Conservation (phyloP, 169 alveolate genomes). For the Neospora caninum region DNA sequence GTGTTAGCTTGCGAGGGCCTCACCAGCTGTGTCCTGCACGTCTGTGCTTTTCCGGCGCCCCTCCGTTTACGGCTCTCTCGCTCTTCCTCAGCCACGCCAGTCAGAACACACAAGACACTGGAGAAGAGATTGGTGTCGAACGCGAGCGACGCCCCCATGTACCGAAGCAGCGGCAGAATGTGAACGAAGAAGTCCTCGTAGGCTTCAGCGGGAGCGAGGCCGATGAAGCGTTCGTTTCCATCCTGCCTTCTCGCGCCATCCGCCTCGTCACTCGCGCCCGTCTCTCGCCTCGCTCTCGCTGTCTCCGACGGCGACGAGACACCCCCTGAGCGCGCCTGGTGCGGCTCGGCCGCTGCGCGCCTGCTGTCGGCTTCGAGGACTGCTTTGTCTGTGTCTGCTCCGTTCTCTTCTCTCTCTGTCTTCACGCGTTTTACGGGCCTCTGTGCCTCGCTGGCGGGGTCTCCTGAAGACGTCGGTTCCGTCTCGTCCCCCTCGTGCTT, state of each 20-base stretch:
- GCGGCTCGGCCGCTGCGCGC: no score
- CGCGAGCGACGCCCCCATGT: slow-evolving; percentile 19
- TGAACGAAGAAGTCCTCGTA: slow-evolving; percentile 4
- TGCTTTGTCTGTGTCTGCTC: no score
- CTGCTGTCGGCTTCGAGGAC: no score
- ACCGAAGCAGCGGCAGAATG: slow-evolving; percentile 7
- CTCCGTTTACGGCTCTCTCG: not conserved
- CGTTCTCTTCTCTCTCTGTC: not conserved
- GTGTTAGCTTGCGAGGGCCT: not conserved
- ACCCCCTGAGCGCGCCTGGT: no score
- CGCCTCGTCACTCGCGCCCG: not conserved
- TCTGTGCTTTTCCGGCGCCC: not conserved
- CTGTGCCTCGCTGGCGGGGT: not conserved
- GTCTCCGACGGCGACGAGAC: no score
- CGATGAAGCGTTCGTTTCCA: not conserved
- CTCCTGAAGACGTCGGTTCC: not conserved
- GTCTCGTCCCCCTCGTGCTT: not conserved
- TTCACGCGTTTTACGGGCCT: not conserved
- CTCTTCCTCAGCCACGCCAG: not conserved
- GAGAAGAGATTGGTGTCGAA: not conserved
- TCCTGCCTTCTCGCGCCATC: not conserved
- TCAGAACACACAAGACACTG: not conserved
- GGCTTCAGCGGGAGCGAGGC: not conserved
- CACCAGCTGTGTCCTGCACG: slow-evolving; percentile 26
- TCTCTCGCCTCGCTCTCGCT: not conserved